phyloP scores from a whole-genome alignment of 139 green algal species.

The Raphidocelis subcapitata region DNA sequence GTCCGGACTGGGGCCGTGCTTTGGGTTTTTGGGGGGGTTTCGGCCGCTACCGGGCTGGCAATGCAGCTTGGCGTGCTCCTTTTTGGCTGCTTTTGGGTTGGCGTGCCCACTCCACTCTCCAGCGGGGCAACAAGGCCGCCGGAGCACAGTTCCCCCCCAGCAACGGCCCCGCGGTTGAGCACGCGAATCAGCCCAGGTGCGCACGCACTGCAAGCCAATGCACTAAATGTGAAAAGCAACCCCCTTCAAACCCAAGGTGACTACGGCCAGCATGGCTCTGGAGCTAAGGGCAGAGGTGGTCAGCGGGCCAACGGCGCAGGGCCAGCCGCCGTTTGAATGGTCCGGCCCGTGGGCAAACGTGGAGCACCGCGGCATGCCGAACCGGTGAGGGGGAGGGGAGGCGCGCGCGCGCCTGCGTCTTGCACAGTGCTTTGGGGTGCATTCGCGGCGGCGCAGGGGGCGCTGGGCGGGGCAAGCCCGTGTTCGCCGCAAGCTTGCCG shows the following conservation, averaged over 20 bases:
- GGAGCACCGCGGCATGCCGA: conserved; percentile 42
- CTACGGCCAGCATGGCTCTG: conserved; percentile 39
- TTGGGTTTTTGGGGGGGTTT: background rate
- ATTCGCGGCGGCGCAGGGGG: background rate
- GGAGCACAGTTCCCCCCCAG: background rate
- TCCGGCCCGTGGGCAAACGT: conserved; percentile 21
- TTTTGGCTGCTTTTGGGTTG: background rate
- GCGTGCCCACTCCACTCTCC: background rate
- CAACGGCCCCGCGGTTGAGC: too few relatives aligned
- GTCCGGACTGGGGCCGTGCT: background rate
- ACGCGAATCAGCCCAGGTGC: background rate
- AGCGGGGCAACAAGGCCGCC: background rate
- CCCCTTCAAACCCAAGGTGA: conserved; percentile 40
- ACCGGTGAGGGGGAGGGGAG: conserved; percentile 5
- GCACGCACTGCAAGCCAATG: background rate
- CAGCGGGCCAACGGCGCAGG: conserved; percentile 40
- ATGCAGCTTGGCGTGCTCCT: background rate
- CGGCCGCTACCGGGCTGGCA: background rate
- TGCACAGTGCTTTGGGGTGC: background rate
- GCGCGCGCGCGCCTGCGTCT: background rate
- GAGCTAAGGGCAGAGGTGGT: conserved; percentile 45
- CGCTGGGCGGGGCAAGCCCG: background rate
- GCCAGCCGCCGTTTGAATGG: conserved; percentile 35
- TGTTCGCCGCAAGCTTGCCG: background rate
- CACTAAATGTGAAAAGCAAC: background rate